phyloP scores from a whole-genome alignment of 1,284 basidiomycete genomes.

The Cutaneotrichosporon cavernicola region DNA sequence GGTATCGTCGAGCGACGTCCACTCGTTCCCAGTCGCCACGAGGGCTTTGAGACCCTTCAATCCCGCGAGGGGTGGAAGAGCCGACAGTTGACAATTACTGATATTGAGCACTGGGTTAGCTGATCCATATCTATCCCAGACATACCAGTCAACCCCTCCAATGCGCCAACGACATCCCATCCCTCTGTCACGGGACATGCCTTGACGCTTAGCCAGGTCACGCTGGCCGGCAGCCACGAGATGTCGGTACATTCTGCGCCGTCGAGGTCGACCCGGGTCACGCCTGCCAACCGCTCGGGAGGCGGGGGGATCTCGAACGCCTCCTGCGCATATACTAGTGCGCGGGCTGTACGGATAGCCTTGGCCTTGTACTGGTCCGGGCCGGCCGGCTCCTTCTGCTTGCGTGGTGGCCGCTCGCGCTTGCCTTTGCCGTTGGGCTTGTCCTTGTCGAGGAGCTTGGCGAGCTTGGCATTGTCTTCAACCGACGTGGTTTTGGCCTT shows the following conservation, averaged over 20 bases:
- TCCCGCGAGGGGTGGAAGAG: constrained; percentile 30
- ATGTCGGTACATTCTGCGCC: constrained; percentile 42
- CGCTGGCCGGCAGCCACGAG: constrained; percentile 35
- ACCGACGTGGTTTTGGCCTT: neutral
- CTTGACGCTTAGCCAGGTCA: constrained; percentile 46
- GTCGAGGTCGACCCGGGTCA: constrained; percentile 43
- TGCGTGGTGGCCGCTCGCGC: constrained; percentile 1
- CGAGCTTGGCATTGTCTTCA: constrained; percentile 9
- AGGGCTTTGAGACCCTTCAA: constrained; percentile 46
- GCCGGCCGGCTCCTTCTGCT: constrained; percentile 21
- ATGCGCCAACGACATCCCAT: constrained; percentile 41
- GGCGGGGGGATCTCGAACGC: constrained; percentile 41
- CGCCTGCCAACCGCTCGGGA: constrained; percentile 29
- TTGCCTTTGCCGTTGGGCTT: constrained; percentile 9
- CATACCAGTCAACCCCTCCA: constrained; percentile 42
- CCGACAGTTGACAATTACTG: constrained; percentile 35
- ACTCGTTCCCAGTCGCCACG: constrained; percentile 48
- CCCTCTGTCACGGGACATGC: constrained; percentile 39
- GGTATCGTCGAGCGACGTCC: constrained; percentile 34
- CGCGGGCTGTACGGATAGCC: constrained; percentile 42
- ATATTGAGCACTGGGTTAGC: constrained; percentile 43
- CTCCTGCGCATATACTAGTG: constrained; percentile 38
- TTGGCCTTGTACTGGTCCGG: constrained; percentile 44
- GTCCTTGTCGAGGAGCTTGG: neutral
- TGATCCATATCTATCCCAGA: neutral